A percentile compares a stretch with the other conserved stretches of the same genome.
Evolutionary conservation across 2,329 filamentous ascomycete species (phyloP).

Genomic region (Colletotrichum sp.): DNA sequence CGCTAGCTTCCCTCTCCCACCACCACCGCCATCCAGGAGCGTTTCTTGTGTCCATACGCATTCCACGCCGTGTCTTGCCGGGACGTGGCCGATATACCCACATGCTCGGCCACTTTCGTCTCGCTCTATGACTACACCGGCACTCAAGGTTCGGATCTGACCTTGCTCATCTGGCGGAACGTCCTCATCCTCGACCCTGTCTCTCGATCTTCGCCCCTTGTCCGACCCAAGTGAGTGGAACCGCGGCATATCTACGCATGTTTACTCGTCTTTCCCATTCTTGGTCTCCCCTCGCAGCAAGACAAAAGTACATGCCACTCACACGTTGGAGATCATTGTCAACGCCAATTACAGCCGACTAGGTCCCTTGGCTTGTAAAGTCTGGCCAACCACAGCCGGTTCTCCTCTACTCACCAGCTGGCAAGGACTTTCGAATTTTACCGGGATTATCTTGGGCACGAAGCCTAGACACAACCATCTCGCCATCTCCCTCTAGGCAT

Average conservation of each 20-base stretch:
- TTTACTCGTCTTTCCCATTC: neutral
- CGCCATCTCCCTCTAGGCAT: neutral
- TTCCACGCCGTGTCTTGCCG: neutral
- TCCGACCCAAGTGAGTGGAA: slow-evolving; percentile 8
- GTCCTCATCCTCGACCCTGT: neutral
- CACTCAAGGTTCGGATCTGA: slow-evolving; percentile 1
- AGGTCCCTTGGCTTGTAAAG: neutral
- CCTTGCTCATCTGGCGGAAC: neutral
- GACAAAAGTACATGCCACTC: neutral
- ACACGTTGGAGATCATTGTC: neutral
- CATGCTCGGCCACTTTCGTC: slow-evolving; percentile 2
- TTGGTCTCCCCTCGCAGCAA: neutral
- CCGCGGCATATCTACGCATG: slow-evolving; percentile 4
- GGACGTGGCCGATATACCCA: neutral
- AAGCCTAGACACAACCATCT: slow-evolving; percentile 7
- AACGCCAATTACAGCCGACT: neutral
- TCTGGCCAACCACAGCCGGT: slow-evolving; percentile 8
- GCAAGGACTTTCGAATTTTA: slow-evolving; percentile 5
- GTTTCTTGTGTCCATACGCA: neutral
- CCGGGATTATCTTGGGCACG: slow-evolving; percentile 7
- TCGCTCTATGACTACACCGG: neutral
- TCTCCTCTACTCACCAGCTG: neutral
- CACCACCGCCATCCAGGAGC: neutral
- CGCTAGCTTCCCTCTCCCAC: neutral
- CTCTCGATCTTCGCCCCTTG: slow-evolving; percentile 5